These are phyloP conservation scores for Pharnaceum exiguum DNA, from an alignment of 148 eudicot species.

Conservation along the genomic window DNA sequence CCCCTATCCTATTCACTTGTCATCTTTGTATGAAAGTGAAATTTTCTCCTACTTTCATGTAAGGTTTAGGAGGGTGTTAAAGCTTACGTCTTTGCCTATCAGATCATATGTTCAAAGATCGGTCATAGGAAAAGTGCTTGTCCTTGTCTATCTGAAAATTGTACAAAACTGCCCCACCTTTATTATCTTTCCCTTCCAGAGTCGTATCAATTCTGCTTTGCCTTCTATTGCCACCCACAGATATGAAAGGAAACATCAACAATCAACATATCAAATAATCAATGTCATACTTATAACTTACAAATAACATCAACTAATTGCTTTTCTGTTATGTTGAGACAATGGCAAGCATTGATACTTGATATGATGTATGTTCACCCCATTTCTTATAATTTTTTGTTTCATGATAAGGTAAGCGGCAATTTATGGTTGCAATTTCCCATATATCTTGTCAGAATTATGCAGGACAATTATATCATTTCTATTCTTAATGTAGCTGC, in stretches of 20 bases:
- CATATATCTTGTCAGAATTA: too few relatives aligned
- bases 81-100: neutral
- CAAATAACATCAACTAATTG: neutral
- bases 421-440: too few relatives aligned
- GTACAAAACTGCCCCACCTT: constrained; percentile 11
- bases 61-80: neutral
- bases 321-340: neutral
- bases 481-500: too few relatives aligned
- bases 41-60: neutral
- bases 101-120: neutral
- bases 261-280: neutral
- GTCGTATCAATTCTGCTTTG: constrained; percentile 10
- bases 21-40: neutral
- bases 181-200: constrained; percentile 13
- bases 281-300: neutral
- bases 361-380: neutral
- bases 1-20: constrained; percentile 1
- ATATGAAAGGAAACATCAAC: neutral
- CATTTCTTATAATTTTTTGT: neutral
- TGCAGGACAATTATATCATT: too few relatives aligned
- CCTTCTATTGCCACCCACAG: constrained; percentile 3
- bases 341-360: too few relatives aligned
- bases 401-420: too few relatives aligned
- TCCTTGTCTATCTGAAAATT: constrained; percentile 19
- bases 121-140: constrained; percentile 18